These are phyloP conservation scores for Exophiala viscosa DNA, from an alignment of 2,329 filamentous ascomycete species.

Conservation along the genomic window DNA sequence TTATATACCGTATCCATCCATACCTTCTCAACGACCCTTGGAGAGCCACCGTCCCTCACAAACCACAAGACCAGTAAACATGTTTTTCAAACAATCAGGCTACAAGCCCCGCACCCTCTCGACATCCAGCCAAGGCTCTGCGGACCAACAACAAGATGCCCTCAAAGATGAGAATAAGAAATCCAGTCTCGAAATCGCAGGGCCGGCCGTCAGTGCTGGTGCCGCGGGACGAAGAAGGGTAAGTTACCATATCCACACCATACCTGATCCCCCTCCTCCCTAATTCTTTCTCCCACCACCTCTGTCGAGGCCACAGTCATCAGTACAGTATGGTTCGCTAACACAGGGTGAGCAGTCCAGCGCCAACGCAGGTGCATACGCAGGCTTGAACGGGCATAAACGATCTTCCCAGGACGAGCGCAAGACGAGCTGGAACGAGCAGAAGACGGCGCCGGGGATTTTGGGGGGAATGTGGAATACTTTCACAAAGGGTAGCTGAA, in stretches of 20 bases:
- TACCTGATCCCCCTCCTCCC: neutral
- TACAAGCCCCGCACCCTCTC: constrained; percentile 28
- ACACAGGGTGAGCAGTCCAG: too few species aligned
- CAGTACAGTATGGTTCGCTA: too few species aligned
- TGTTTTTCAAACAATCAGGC: constrained; percentile 29
- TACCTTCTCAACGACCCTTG: too few species aligned
- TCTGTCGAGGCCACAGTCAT: too few species aligned
- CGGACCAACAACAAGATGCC: neutral
- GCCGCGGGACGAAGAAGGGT: constrained; percentile 25
- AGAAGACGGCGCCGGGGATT: constrained; percentile 23
- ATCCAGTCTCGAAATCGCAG: neutral
- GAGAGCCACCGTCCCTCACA: too few species aligned
- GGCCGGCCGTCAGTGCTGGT: constrained; percentile 7
- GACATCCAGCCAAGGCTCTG: constrained; percentile 10
- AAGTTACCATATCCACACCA: constrained; percentile 5
- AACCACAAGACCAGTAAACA: constrained; percentile 11
- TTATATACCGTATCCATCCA: too few species aligned
- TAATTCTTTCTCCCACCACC: neutral
- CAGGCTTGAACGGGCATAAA: constrained; percentile 22
- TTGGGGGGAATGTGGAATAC: constrained; percentile 27
- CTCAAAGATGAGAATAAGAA: constrained; percentile 7
- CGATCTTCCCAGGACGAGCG: constrained; percentile 23
- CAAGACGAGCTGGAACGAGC: constrained; percentile 20
- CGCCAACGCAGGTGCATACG: constrained; percentile 22
- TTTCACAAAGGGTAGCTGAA: constrained; percentile 31